Percentiles rank a stretch among this genome's conserved stretches.
Conservation (phyloP, 306 rosid genomes). For the Dryas alaskensis region DNA sequence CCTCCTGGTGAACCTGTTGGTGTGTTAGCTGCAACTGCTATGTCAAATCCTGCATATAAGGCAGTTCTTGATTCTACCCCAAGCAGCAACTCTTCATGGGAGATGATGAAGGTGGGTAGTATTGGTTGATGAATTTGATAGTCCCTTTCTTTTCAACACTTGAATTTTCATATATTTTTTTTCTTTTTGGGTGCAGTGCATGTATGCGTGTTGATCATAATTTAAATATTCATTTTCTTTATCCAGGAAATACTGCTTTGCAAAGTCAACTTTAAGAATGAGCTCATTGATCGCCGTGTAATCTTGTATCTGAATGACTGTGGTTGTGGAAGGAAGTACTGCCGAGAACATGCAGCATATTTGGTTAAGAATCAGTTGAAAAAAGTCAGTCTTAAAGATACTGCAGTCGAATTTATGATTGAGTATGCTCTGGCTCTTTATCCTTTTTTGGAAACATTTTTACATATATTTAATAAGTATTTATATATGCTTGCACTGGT, state of each 20-base stretch:
- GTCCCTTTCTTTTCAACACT: neutral
- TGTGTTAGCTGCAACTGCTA: slow-evolving; percentile 90
- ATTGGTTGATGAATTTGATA: slow-evolving; percentile 9
- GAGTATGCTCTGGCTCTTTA: slow-evolving; percentile 59
- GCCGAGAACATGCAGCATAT: slow-evolving; percentile 82
- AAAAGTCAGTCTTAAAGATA: slow-evolving; percentile 79
- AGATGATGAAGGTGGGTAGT: slow-evolving; percentile 78
- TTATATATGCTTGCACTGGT: neutral
- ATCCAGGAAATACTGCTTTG: slow-evolving; percentile 82
- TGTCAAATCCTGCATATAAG: slow-evolving; percentile 97
- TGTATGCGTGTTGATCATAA: neutral
- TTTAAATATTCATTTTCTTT: slow-evolving; percentile 13
- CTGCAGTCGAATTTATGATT: slow-evolving; percentile 67
- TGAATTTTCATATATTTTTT: neutral
- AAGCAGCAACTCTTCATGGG: slow-evolving; percentile 96
- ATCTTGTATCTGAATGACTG: slow-evolving; percentile 75
- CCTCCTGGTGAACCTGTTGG: slow-evolving; percentile 99
- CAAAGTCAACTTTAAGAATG: slow-evolving; percentile 76
- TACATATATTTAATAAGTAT: neutral
- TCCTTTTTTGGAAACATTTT: neutral
- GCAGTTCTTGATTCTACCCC: slow-evolving; percentile 95
- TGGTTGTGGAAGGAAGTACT: slow-evolving; percentile 65
- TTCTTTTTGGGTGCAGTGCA: neutral
- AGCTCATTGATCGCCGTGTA: slow-evolving; percentile 69
- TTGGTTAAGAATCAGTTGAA: slow-evolving; percentile 68